These are phyloP conservation scores for Penicillium sp. DNA, from an alignment of 2,329 filamentous ascomycete genomes.

Conservation along the genomic window DNA sequence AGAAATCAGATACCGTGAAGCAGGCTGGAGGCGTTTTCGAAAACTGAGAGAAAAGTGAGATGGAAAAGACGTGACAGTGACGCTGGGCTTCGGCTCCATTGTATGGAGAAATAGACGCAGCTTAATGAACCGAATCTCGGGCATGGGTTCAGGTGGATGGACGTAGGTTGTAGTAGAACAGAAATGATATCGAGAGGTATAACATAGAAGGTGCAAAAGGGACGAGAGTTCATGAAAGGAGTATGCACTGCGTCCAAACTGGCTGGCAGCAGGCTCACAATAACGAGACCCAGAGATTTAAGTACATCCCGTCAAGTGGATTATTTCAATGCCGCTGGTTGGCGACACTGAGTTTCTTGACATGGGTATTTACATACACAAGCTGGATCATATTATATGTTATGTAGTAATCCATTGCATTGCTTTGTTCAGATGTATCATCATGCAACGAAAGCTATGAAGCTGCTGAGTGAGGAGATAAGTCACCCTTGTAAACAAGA, in stretches of 20 bases:
- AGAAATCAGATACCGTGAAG: not conserved
- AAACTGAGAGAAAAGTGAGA: no score
- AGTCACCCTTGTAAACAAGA: conserved; percentile 9
- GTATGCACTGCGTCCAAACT: not conserved
- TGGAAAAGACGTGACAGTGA: not conserved
- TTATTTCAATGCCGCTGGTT: no score
- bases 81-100: not conserved
- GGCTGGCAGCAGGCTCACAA: not conserved
- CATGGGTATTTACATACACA: not conserved
- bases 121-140: not conserved
- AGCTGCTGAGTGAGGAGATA: conserved; percentile 9
- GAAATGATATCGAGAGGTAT: not conserved
- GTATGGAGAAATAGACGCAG: not conserved
- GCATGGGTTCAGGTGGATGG: no score
- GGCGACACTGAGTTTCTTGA: not conserved
- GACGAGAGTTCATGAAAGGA: not conserved
- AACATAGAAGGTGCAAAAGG: not conserved
- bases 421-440: not conserved
- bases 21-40: no score
- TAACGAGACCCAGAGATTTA: no score
- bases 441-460: conserved; percentile 4
- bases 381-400: not conserved
- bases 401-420: not conserved
- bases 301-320: no score
- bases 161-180: not conserved